Percentiles rank a stretch among this genome's conserved stretches.
phyloP scores from a whole-genome alignment of 495 filamentous ascomycete genomes.

The Apodospora peruviana region DNA sequence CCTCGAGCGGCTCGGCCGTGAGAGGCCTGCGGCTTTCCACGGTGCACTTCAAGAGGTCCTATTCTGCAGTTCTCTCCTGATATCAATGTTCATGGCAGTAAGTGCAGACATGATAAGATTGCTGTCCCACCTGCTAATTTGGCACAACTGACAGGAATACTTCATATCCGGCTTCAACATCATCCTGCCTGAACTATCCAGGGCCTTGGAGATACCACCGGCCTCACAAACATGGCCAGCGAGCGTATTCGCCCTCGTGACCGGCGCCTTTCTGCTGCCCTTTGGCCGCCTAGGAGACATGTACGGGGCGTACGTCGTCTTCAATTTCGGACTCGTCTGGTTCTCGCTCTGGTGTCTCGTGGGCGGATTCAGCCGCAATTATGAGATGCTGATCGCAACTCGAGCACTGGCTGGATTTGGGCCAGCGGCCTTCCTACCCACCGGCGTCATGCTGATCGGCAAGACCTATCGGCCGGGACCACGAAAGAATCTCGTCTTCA shows the following conservation, averaged over 20 bases:
- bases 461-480: slow-evolving; percentile 78
- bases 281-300: slow-evolving; percentile 74
- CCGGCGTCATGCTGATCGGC: slow-evolving; percentile 73
- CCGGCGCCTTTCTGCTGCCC: slow-evolving; percentile 68
- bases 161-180: slow-evolving; percentile 85
- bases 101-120: slow-evolving; percentile 13
- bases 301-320: slow-evolving; percentile 70
- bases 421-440: slow-evolving; percentile 70
- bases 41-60: slow-evolving; percentile 56
- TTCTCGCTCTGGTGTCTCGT: slow-evolving; percentile 66
- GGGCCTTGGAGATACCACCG: slow-evolving; percentile 58
- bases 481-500: slow-evolving; percentile 80
- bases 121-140: neutral
- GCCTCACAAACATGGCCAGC: slow-evolving; percentile 72
- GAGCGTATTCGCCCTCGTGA: slow-evolving; percentile 67
- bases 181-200: slow-evolving; percentile 62
- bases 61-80: slow-evolving; percentile 67
- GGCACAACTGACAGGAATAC: slow-evolving; percentile 52
- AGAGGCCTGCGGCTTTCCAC: slow-evolving; percentile 62
- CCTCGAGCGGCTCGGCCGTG: slow-evolving; percentile 65
- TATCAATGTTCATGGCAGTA: slow-evolving; percentile 69
- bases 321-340: slow-evolving; percentile 64
- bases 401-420: slow-evolving; percentile 78
- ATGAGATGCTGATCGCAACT: slow-evolving; percentile 67
- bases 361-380: slow-evolving; percentile 64